phyloP scores from a whole-genome alignment of 106 monocot genomes.

The Acanthochlamys bracteata region DNA sequence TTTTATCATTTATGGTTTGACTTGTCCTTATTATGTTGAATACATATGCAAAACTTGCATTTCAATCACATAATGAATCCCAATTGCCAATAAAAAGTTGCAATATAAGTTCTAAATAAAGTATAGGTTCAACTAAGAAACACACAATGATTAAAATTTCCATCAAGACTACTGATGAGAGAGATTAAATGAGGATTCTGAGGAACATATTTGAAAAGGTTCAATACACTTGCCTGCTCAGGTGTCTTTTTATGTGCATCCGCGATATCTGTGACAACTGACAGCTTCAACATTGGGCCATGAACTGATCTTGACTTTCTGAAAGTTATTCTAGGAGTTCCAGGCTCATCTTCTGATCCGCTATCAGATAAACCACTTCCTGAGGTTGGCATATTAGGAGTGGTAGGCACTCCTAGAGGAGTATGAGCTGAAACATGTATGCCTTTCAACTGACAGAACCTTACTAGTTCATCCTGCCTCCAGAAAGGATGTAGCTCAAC shows the following conservation, averaged over 20 bases:
- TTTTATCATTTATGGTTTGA: too few species aligned
- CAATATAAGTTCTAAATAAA: too few species aligned
- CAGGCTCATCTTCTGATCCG: conserved; percentile 83
- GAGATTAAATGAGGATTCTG: too few species aligned
- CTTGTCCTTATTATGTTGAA: too few species aligned
- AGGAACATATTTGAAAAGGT: too few species aligned
- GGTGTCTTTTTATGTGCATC: conserved; percentile 64
- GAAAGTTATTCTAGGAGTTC: conserved; percentile 72
- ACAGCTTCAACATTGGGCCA: conserved; percentile 80
- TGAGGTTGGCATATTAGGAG: conserved; percentile 12
- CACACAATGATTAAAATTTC: too few species aligned
- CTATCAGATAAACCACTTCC: conserved; percentile 51
- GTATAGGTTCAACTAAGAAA: too few species aligned
- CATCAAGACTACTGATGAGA: too few species aligned
- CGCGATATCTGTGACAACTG: conserved; percentile 66
- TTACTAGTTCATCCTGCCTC: conserved; percentile 90
- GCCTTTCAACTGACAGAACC: conserved; percentile 65
- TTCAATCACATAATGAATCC: too few species aligned
- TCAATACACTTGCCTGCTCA: too few species aligned
- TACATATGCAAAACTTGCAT: too few species aligned
- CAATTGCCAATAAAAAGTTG: too few species aligned
- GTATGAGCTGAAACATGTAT: conserved; percentile 94
- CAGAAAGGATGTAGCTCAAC: conserved; percentile 93
- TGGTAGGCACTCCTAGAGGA: conserved; percentile 67
- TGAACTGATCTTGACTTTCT: conserved; percentile 87